Evolutionary conservation across 1,139 yeast genomes (phyloP), one percentile per base, ranked within the genome.

Genomic region (Lodderomyces theae): DNA sequence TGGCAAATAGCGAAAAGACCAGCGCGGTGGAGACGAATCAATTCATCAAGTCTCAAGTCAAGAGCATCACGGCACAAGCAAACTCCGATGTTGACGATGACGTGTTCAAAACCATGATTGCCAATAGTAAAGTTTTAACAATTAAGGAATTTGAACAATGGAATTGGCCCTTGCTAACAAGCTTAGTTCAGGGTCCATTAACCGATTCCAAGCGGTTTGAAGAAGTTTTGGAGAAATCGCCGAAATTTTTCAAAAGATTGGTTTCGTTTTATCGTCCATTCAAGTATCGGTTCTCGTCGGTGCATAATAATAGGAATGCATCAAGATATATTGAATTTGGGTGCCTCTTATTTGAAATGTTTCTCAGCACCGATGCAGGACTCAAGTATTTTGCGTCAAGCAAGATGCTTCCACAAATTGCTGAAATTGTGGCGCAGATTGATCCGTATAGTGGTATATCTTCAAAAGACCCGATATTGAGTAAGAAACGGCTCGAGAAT

Each of bases 231-330:
- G 84, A 78, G 49, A 84, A 86, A 8, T 85, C 59, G 37, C 76
- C 97, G 0, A 90, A 89, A 54, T 88, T 92, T 53, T 73, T 90
- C 60, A 90, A 92, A 55, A 67, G 97, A 42, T 60, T 92, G 24
- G 63, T 90, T 53, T 86, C 96, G 3, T 94, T 92, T 57, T 92
- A 82, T 57, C 72, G 97, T 38, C 98, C 99, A 0, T 85, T 90
- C 63, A 89, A 92, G 59, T 82, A 82, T 54, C 66, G 96, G 43
- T 92, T 88, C 58, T 83, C 96, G 9, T 77, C 77, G 13, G 70
- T 65, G 0, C 48, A 79, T 23, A 70, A 72, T 30, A 65, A 71
- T 42, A 70, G 72, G 33, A 66, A 72, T 43, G 68, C 80, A 26
- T 68, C 77, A 41, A 71, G 74, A 43, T 86, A 83, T 49, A 74